Evolutionary conservation across 192 early-diverging fungal genomes (phyloP).

Genomic region (Coemansia sp.): DNA sequence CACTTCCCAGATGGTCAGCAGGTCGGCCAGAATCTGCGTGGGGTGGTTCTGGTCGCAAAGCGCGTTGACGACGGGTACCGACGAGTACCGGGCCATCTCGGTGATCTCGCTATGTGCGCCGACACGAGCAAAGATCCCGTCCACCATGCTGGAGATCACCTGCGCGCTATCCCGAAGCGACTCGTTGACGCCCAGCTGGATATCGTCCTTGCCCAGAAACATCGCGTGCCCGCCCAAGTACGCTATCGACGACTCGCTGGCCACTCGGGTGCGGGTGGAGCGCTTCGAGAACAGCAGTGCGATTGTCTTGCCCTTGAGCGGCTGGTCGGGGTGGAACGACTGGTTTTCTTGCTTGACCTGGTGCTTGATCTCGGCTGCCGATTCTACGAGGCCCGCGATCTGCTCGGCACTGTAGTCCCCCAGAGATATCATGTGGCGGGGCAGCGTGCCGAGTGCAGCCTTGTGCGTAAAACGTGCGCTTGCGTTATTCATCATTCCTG

Average conservation of each 20-base stretch:
- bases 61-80: slow-evolving; percentile 94
- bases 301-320: slow-evolving; percentile 80
- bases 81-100: slow-evolving; percentile 80
- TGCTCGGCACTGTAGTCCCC: slow-evolving; percentile 76
- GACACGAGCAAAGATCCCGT: slow-evolving; percentile 92
- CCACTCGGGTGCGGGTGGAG: slow-evolving; percentile 93
- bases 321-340: slow-evolving; percentile 51
- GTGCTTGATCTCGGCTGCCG: slow-evolving; percentile 78
- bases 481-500: background rate
- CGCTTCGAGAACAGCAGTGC: slow-evolving; percentile 95
- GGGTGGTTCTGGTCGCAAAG: slow-evolving; percentile 94
- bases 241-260: slow-evolving; percentile 86
- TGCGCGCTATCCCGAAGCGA: slow-evolving; percentile 83
- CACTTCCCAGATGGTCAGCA: slow-evolving; percentile 91
- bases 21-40: slow-evolving; percentile 93
- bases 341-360: slow-evolving; percentile 61
- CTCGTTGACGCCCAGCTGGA: slow-evolving; percentile 96
- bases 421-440: slow-evolving; percentile 57
- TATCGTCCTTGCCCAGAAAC: slow-evolving; percentile 94
- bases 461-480: slow-evolving; percentile 9
- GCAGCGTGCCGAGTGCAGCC: slow-evolving; percentile 23
- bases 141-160: slow-evolving; percentile 95
- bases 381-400: slow-evolving; percentile 73
- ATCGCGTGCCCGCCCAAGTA: slow-evolving; percentile 93
- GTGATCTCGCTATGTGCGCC: slow-evolving; percentile 86